Percentiles rank a stretch among this genome's conserved stretches.
These are phyloP conservation scores for Triticum aestivum DNA, from an alignment of 176 grass and related monocot genomes.

Conservation along the genomic window IWGSC_CS_RefSeq_v2.1 NC_057812.1:186394698-186395197, in stretches of 20 bases:
- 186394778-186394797: not conserved
- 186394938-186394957: not conserved
- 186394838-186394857: conserved; percentile 7
- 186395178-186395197: not conserved
- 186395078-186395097: not conserved
- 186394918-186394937: not conserved
- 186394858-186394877: conserved; percentile 16
- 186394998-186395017: not conserved
- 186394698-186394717: too few species aligned
- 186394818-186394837: conserved; percentile 13
- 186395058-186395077: not conserved
- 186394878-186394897: not conserved
- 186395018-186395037: not conserved
- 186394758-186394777: not conserved
- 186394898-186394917: not conserved
- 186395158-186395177: not conserved
- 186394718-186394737: too few species aligned
- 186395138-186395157: not conserved
- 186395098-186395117: not conserved
- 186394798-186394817: conserved; percentile 6
- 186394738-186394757: too few species aligned
- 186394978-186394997: not conserved
- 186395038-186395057: not conserved
- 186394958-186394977: not conserved
- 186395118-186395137: not conserved